Base-by-base conservation (phyloP, 2,329 filamentous ascomycete genomes). In the Alternaria triticina region DNA sequence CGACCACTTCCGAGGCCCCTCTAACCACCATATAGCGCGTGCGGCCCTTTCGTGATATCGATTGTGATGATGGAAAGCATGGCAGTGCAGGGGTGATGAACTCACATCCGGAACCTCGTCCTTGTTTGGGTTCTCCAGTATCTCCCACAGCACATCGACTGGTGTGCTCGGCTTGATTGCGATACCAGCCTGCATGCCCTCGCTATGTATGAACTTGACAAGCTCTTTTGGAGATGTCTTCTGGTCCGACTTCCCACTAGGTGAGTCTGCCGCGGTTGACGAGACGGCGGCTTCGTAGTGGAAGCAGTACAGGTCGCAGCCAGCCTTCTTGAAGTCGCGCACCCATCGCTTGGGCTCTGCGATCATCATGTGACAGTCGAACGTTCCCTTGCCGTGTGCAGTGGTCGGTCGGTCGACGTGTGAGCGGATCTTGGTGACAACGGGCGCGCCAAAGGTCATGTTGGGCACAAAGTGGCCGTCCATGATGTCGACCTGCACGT, bases 331-430 rank as follows among this genome's bases (percentile, higher is more conserved):
- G 85, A 99, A 98, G 66, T 97, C 93, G 77, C 92, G 92, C 74
- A 97, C 94, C 96, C 96, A 99, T 86, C 94, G 94, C 86, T 98
- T 96, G 71, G 96, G 96, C 94, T 99, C 95, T 75, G 93, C 90
- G 78, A 99, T 97, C 96, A 99, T 99, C 96, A 99, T 98, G 83
- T 99, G 96, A 86, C 96, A 99, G 82, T 99, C 96, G 80, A 99
- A 99, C 13, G 95, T 98, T 66, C 96, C 96, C 73, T 90, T 91
- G 57, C 92, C 94, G 70, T 91, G 85, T 33, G 86, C 86, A 55
- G 86, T 84, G 44, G 85, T 85, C 4, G 94, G 94, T 71, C 87
- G 86, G 61, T 93, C 90, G 74, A 99, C 94, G 75, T 97, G 92
- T 49, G 88, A 86, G 67, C 96, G 90, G 74, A 99, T 96, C 85